These are phyloP conservation scores for Nyctanthes arbortristis DNA, from an alignment of 257 asterid species.

Conservation along the genomic window DNA sequence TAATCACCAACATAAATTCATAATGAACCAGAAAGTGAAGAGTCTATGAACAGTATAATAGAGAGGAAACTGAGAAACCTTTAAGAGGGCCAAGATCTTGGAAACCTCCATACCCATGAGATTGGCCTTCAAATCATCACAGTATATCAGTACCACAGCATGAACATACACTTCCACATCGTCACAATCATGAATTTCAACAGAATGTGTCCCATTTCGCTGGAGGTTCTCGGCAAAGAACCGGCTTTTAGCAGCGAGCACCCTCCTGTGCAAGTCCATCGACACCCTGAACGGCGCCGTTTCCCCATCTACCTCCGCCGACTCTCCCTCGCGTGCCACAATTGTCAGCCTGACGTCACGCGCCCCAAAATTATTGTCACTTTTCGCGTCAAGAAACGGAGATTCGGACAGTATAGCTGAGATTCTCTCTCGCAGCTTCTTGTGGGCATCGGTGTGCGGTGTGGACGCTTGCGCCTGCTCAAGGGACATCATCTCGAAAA, in stretches of 20 bases:
- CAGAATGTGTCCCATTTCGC: slow-evolving; percentile 66
- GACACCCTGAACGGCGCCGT: slow-evolving; percentile 40
- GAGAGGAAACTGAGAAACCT: slow-evolving; percentile 45
- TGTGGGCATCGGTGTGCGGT: slow-evolving; percentile 42
- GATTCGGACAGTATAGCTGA: slow-evolving; percentile 51
- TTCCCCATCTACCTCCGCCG: slow-evolving; percentile 46
- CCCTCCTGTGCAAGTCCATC: slow-evolving; percentile 75
- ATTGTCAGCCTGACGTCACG: slow-evolving; percentile 87
- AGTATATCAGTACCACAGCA: slow-evolving; percentile 80
- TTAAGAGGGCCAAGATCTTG: slow-evolving; percentile 67
- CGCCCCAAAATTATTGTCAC: slow-evolving; percentile 27
- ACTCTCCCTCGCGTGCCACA: slow-evolving; percentile 38
- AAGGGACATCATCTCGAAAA: slow-evolving; percentile 72
- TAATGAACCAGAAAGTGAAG: not conserved
- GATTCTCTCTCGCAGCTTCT: slow-evolving; percentile 52
- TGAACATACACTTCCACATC: slow-evolving; percentile 85
- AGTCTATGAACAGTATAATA: not conserved
- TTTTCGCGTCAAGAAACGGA: slow-evolving; percentile 38
- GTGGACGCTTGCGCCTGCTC: slow-evolving; percentile 64
- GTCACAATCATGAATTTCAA: slow-evolving; percentile 91
- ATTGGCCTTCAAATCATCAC: slow-evolving; percentile 57
- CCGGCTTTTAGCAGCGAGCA: slow-evolving; percentile 62
- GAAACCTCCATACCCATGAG: slow-evolving; percentile 63
- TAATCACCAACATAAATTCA: not conserved
- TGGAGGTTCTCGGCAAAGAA: slow-evolving; percentile 79